phyloP scores from a whole-genome alignment of 176 grass and related monocot species.

The Alopecurus myosuroides region DNA sequence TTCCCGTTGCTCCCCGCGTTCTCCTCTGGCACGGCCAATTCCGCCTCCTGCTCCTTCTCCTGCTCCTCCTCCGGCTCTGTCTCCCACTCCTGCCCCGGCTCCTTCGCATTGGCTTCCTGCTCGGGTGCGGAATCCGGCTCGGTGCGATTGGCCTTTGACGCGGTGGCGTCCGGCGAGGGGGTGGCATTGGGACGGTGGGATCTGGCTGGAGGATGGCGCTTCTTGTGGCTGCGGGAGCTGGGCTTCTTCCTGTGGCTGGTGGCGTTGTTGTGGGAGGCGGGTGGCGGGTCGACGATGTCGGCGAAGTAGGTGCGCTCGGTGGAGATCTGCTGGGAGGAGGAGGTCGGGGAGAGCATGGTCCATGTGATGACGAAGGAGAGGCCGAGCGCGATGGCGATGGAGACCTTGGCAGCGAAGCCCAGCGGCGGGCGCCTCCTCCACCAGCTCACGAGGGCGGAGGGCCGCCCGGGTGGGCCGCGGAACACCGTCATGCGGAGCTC shows the following conservation, averaged over 20 bases:
- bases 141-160: conserved; percentile 32
- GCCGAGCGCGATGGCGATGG: conserved; percentile 70
- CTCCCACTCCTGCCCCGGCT: conserved; percentile 34
- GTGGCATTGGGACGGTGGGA: conserved; percentile 39
- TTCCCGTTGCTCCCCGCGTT: conserved; percentile 12
- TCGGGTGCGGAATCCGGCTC: conserved; percentile 5
- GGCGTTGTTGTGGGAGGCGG: conserved; percentile 3
- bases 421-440: conserved; percentile 60
- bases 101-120: conserved; percentile 15
- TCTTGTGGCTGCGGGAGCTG: conserved; percentile 25
- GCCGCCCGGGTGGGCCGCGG: conserved; percentile 25
- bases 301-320: conserved; percentile 71
- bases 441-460: conserved; percentile 33
- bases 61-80: conserved; percentile 33
- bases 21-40: conserved; percentile 40
- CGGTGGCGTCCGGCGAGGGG: conserved; percentile 7
- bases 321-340: conserved; percentile 63
- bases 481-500: conserved; percentile 54
- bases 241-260: conserved; percentile 36
- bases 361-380: conserved; percentile 76
- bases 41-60: conserved; percentile 45
- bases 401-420: conserved; percentile 72
- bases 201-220: conserved; percentile 30
- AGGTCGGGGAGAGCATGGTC: conserved; percentile 61
- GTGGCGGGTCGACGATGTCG: conserved; percentile 46